phyloP scores from a whole-genome alignment of 148 eudicot genomes.

The Rhododendron henanense region DNA sequence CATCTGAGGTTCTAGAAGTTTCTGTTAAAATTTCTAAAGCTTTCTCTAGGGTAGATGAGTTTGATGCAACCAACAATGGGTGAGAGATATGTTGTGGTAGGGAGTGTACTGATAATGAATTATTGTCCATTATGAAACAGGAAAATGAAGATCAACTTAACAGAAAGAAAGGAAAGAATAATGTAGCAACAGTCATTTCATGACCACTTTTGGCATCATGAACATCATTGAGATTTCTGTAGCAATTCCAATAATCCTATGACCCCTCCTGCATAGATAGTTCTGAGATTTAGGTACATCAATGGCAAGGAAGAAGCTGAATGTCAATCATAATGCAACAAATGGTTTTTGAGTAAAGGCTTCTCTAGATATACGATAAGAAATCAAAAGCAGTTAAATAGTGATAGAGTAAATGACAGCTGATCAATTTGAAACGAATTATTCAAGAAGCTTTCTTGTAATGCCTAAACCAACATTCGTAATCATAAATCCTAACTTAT shows the following conservation, averaged over 20 bases:
- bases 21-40: slow-evolving; percentile 46
- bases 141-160: background rate
- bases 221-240: background rate
- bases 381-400: background rate
- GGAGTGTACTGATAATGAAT: slow-evolving; percentile 12
- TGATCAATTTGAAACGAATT: background rate
- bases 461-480: background rate
- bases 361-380: background rate
- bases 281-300: background rate
- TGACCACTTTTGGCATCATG: background rate
- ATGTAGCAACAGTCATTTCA: slow-evolving; percentile 7
- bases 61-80: slow-evolving; percentile 37
- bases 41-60: slow-evolving; percentile 36
- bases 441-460: background rate
- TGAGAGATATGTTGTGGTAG: slow-evolving; percentile 38
- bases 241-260: background rate
- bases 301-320: background rate
- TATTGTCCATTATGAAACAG: slow-evolving; percentile 29
- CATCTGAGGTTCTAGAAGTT: slow-evolving; percentile 42
- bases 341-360: background rate
- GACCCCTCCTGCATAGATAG: background rate
- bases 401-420: background rate
- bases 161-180: background rate
- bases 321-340: background rate
- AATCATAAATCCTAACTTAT: background rate